Conservation (phyloP, 768 basidiomycete genomes). For the Coprinellus aureogranulatus region DNA sequence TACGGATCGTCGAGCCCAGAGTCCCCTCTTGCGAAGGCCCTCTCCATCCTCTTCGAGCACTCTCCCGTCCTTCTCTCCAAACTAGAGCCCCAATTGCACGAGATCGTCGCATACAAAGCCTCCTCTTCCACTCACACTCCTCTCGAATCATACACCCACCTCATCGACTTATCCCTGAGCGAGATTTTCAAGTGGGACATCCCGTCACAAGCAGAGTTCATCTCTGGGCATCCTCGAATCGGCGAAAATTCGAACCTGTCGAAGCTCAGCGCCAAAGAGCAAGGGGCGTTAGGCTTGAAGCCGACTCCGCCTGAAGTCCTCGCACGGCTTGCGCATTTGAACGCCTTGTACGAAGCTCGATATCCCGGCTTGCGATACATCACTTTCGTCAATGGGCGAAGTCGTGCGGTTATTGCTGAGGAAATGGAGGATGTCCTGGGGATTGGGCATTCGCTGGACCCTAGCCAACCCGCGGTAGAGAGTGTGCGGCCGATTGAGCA, state of each 20-base stretch:
- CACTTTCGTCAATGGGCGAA: conserved; percentile 88
- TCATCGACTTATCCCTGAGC: conserved; percentile 54
- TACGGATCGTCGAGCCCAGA: conserved; percentile 24
- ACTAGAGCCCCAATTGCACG: conserved; percentile 54
- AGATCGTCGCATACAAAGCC: conserved; percentile 22
- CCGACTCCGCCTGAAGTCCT: conserved; percentile 75
- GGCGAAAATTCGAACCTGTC: conserved; percentile 79
- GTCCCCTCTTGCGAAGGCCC: conserved; percentile 35
- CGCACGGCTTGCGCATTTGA: conserved; percentile 68
- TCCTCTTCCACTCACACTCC: conserved; percentile 14
- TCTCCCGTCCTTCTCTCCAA: conserved; percentile 53
- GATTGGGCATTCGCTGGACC: conserved; percentile 48
- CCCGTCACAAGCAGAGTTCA: conserved; percentile 56
- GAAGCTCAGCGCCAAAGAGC: conserved; percentile 75
- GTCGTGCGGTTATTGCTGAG: conserved; percentile 63
- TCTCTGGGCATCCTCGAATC: conserved; percentile 86
- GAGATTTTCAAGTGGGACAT: conserved; percentile 54
- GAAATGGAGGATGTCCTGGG: conserved; percentile 76
- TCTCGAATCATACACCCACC: conserved; percentile 41
- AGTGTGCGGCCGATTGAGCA: conserved; percentile 36
- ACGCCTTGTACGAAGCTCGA: conserved; percentile 68
- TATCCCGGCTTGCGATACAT: conserved; percentile 83
- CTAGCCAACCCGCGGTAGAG: conserved; percentile 38
- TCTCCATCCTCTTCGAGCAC: conserved; percentile 55
- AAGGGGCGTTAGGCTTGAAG: conserved; percentile 48